Evolutionary conservation across 768 basidiomycete species (phyloP).

Genomic region (Mycena alexandri): DNA sequence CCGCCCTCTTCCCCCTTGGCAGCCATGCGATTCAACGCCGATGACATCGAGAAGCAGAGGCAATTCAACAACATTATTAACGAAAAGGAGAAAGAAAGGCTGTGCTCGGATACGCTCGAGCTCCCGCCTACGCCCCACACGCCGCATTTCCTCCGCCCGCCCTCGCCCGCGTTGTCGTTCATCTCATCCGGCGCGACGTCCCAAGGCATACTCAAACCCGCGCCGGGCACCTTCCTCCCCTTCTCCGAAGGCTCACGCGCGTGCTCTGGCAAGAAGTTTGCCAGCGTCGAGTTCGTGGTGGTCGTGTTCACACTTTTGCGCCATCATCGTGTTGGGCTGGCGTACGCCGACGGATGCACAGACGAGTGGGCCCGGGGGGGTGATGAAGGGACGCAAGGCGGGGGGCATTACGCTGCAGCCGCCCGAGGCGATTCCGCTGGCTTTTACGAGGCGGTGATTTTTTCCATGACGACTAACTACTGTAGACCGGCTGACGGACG

Average conservation of each 20-base stretch:
- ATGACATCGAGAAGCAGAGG: too few relatives aligned
- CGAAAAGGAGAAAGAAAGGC: constrained; percentile 3
- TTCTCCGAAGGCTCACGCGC: constrained; percentile 33
- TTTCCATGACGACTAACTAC: neutral
- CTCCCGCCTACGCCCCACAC: constrained; percentile 6
- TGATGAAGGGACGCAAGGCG: constrained; percentile 26
- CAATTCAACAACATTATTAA: too few relatives aligned
- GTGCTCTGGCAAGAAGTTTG: constrained; percentile 34
- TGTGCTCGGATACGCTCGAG: neutral
- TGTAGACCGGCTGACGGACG: too few relatives aligned
- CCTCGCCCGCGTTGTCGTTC: neutral
- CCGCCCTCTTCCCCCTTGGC: neutral
- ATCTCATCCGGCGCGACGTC: neutral
- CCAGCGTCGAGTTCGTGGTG: constrained; percentile 25
- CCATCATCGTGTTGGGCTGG: constrained; percentile 15
- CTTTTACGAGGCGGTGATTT: constrained; percentile 14
- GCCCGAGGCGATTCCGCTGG: constrained; percentile 21
- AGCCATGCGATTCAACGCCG: too few relatives aligned
- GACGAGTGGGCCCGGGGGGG: constrained; percentile 10
- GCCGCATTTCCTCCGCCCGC: neutral
- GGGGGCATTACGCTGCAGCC: constrained; percentile 26
- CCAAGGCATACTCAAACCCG: constrained; percentile 23
- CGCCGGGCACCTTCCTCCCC: constrained; percentile 30
- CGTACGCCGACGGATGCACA: constrained; percentile 10
- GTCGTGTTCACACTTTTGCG: constrained; percentile 24